Percentiles rank a stretch among this genome's conserved stretches.
These are phyloP conservation scores for Penicillium lividum DNA, from an alignment of 495 filamentous ascomycete species.

Conservation along the genomic window DNA sequence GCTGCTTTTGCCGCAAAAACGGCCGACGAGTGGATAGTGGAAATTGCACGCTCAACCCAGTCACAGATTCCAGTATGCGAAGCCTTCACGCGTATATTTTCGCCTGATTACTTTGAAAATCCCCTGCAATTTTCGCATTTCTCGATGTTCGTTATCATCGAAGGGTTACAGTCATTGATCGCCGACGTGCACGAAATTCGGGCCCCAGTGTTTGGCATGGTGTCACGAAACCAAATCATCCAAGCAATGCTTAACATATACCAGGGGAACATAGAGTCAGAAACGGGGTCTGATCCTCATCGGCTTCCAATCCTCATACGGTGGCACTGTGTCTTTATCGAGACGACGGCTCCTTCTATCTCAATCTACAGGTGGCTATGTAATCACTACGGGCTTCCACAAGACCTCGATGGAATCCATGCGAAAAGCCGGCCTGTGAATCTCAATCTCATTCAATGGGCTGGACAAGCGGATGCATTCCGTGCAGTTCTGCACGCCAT, in stretches of 20 bases:
- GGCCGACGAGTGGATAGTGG: slow-evolving; percentile 19
- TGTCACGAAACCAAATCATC: slow-evolving; percentile 11
- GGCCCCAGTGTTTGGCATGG: slow-evolving; percentile 7
- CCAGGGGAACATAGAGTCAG: slow-evolving; percentile 3
- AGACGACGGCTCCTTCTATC: slow-evolving; percentile 12
- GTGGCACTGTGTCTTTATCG: slow-evolving; percentile 21
- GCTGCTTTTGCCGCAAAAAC: slow-evolving; percentile 19
- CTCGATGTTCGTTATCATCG: slow-evolving; percentile 17
- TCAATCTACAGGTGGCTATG: slow-evolving; percentile 13
- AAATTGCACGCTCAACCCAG: not conserved
- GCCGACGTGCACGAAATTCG: slow-evolving; percentile 14
- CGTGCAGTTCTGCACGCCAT: slow-evolving; percentile 15
- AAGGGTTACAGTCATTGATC: slow-evolving; percentile 17
- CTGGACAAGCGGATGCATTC: slow-evolving; percentile 3
- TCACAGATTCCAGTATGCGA: slow-evolving; percentile 3
- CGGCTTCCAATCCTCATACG: slow-evolving; percentile 13
- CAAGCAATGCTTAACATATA: slow-evolving; percentile 17
- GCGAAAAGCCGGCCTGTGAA: slow-evolving; percentile 2
- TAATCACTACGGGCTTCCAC: slow-evolving; percentile 8
- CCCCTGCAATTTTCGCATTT: slow-evolving; percentile 13
- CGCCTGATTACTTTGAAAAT: not conserved
- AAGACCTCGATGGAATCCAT: slow-evolving; percentile 11
- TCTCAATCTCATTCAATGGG: slow-evolving; percentile 6
- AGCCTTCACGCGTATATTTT: slow-evolving; percentile 10
- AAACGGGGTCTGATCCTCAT: not conserved